Evolutionary conservation across 2,329 filamentous ascomycete species (phyloP).

Genomic region (Claviceps pazoutovae): DNA sequence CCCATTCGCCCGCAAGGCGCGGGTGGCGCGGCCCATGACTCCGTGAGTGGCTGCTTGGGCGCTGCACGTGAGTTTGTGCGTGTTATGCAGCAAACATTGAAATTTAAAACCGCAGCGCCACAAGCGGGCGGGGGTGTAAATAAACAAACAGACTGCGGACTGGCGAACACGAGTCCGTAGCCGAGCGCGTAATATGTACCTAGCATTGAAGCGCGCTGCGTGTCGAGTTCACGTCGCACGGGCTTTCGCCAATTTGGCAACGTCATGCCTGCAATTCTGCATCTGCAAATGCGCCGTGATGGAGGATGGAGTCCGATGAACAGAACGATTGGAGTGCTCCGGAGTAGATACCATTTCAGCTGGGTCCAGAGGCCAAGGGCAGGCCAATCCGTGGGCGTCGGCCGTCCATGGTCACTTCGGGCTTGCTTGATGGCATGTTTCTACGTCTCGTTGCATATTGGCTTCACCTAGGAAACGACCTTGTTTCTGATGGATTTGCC

Average conservation of each 20-base stretch:
- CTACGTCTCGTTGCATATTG: too few species aligned
- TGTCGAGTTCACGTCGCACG: too few species aligned
- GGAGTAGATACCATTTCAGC: too few species aligned
- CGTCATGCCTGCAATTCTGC: neutral
- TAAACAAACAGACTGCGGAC: neutral
- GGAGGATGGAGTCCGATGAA: too few species aligned
- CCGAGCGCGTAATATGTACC: neutral
- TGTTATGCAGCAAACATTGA: neutral
- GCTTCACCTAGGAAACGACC: too few species aligned
- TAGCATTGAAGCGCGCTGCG: neutral
- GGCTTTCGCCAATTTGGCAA: neutral
- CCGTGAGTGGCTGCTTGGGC: constrained; percentile 1
- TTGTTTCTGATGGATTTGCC: too few species aligned
- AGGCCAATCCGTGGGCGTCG: too few species aligned
- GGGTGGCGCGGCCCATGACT: neutral
- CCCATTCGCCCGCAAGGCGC: neutral
- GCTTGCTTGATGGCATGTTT: too few species aligned
- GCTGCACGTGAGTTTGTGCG: neutral
- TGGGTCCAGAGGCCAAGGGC: too few species aligned
- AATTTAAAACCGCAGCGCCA: neutral
- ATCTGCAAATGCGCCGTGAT: neutral
- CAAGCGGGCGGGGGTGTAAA: neutral
- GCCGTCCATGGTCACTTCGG: too few species aligned
- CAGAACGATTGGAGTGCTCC: too few species aligned
- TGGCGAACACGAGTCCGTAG: too few species aligned